Evolutionary conservation across 495 filamentous ascomycete genomes (phyloP).

Genomic region (Penicillium atrosanguineum): DNA sequence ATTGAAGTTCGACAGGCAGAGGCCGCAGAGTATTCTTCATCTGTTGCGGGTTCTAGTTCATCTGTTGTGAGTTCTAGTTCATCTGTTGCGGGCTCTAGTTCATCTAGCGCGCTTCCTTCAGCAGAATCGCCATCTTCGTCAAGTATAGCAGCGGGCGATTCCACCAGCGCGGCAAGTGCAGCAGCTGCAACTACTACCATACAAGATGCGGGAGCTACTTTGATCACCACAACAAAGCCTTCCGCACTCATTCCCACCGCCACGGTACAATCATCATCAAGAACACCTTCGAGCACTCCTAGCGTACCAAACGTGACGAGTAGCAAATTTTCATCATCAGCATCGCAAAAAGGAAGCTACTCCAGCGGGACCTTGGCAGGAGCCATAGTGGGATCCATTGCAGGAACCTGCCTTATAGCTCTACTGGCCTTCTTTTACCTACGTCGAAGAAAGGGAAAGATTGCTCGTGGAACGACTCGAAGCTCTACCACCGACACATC

Average conservation of each 20-base stretch:
- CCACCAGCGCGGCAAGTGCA: neutral
- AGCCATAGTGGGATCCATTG: conserved; percentile 27
- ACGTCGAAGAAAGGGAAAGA: conserved; percentile 7
- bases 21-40: neutral
- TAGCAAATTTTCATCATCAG: too few relatives aligned
- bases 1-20: neutral
- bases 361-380: conserved; percentile 29
- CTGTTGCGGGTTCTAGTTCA: too few relatives aligned
- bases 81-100: neutral
- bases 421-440: conserved; percentile 27
- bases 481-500: neutral
- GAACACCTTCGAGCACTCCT: neutral
- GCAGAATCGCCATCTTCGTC: neutral
- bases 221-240: neutral
- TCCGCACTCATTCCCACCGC: neutral
- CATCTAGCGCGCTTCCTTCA: neutral
- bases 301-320: too few relatives aligned
- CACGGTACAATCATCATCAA: neutral
- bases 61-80: too few relatives aligned
- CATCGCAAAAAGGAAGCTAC: neutral
- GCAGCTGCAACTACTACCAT: neutral
- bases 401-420: conserved; percentile 27
- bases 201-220: neutral
- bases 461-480: neutral
- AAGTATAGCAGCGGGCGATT: neutral